Evolutionary conservation across 75 land plant species (phyloP).

Genomic region (Sequoiadendron giganteum): DNA sequence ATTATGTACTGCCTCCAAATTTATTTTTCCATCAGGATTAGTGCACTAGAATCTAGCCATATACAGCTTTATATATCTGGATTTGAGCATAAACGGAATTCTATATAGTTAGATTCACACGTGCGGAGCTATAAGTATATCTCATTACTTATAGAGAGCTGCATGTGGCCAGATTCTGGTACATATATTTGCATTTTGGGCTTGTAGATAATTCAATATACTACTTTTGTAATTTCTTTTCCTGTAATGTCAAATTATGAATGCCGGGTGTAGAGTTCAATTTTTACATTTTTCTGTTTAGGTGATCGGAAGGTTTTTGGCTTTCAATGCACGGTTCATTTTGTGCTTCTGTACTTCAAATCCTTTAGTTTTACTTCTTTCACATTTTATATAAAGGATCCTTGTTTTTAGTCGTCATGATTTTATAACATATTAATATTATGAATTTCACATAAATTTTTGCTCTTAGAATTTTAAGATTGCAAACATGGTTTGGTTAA

Average conservation of each 20-base stretch:
- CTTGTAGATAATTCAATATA: neutral
- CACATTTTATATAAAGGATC: neutral
- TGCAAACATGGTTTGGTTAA: neutral
- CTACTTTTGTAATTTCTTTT: neutral
- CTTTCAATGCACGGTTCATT: neutral
- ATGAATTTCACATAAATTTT: neutral
- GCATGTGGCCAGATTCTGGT: neutral
- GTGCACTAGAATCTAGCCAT: neutral
- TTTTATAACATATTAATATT: too few relatives aligned
- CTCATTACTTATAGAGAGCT: neutral
- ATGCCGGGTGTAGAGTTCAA: neutral
- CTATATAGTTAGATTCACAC: neutral
- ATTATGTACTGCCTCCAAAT: neutral
- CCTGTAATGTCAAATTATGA: neutral
- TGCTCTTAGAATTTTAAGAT: neutral
- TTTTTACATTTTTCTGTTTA: neutral
- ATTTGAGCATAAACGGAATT: neutral
- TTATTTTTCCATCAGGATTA: neutral
- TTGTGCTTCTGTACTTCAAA: neutral
- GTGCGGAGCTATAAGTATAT: neutral
- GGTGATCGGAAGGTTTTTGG: neutral
- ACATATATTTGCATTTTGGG: neutral
- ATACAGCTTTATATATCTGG: neutral
- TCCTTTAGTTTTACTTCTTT: neutral
- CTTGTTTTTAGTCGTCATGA: neutral